These are phyloP conservation scores for Euryodendron excelsum DNA, from an alignment of 148 eudicot genomes.

Conservation along the genomic window DNA sequence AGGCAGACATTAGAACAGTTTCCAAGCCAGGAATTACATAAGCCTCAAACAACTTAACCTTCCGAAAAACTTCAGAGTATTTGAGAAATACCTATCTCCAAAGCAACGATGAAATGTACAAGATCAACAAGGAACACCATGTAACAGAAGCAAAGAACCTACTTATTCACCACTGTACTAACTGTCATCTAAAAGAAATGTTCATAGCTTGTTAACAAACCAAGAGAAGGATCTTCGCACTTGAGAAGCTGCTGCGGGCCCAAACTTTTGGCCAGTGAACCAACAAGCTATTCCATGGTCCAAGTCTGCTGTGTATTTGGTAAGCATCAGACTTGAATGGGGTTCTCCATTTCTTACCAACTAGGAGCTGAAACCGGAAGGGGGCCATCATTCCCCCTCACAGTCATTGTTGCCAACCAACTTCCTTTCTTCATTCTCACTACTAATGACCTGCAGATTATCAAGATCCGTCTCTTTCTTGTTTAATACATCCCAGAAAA, in stretches of 20 bases:
- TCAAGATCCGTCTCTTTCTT: conserved; percentile 23
- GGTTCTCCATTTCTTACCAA: conserved; percentile 20
- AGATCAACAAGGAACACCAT: conserved; percentile 36
- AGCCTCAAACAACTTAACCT: conserved; percentile 32
- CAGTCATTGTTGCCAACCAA: conserved; percentile 29
- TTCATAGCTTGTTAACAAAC: not conserved
- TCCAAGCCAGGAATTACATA: conserved; percentile 35
- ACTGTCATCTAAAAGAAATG: conserved; percentile 23
- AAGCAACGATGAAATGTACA: conserved; percentile 50
- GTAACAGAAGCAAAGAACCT: conserved; percentile 25
- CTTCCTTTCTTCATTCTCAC: conserved; percentile 19
- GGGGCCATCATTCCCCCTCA: conserved; percentile 19
- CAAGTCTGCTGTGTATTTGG: not conserved
- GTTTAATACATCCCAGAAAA: conserved; percentile 60
- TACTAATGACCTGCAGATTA: not conserved
- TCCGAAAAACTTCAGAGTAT: conserved; percentile 33
- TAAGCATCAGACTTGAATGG: conserved; percentile 23
- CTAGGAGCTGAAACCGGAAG: conserved; percentile 15
- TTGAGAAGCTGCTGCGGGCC: conserved; percentile 14
- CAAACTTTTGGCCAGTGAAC: conserved; percentile 10
- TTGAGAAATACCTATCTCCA: conserved; percentile 32
- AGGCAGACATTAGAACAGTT: conserved; percentile 38
- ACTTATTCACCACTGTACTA: conserved; percentile 53
- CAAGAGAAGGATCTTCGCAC: conserved; percentile 1
- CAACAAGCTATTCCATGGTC: not conserved